These are phyloP conservation scores for Fusarium chuoi DNA, from an alignment of 2,329 filamentous ascomycete species.

Conservation along the genomic window DNA sequence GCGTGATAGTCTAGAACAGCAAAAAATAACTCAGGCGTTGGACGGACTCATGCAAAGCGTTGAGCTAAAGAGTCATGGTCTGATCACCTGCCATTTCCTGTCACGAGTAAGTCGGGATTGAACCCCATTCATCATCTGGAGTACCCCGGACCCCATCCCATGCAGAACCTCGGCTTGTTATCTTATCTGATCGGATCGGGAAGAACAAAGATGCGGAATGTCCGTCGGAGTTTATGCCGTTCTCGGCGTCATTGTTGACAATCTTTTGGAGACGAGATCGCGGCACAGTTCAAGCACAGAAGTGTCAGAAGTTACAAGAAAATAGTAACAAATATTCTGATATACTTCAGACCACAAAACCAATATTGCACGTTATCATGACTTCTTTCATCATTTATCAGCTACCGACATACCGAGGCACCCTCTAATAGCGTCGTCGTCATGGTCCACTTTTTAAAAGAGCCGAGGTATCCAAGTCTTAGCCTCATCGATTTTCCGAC, in stretches of 20 bases:
- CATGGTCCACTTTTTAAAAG: conserved; percentile 12
- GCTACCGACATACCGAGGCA: conserved; percentile 1
- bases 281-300: background rate
- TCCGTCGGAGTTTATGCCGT: background rate
- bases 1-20: background rate
- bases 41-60: background rate
- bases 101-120: background rate
- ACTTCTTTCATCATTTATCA: background rate
- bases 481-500: conserved; percentile 28
- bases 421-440: conserved; percentile 1
- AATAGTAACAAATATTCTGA: background rate
- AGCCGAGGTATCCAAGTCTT: conserved; percentile 30
- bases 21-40: background rate
- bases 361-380: background rate
- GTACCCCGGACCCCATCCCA: background rate
- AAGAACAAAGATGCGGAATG: background rate
- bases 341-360: accelerated
- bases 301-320: background rate
- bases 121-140: background rate
- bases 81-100: background rate
- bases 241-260: background rate
- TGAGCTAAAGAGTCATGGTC: background rate
- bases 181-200: conserved; percentile 14
- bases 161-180: background rate
- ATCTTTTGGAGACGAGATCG: background rate